Conservation (phyloP, 2,329 filamentous ascomycete species). For the Colletotrichum phormii region DNA sequence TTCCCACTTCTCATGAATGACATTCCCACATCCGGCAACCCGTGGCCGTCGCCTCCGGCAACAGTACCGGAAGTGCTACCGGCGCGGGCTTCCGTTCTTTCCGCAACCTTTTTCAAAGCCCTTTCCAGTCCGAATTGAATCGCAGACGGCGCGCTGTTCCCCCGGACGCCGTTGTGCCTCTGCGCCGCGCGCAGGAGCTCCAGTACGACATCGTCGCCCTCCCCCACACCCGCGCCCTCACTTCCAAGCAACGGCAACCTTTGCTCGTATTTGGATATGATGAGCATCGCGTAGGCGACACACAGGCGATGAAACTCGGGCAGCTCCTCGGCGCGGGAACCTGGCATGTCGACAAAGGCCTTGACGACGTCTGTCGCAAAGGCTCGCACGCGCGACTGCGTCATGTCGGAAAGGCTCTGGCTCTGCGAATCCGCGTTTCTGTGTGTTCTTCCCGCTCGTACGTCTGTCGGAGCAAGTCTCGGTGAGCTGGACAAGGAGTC, state of each 20-base stretch:
- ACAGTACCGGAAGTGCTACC: not conserved
- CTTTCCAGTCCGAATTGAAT: conserved; percentile 33
- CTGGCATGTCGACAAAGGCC: conserved; percentile 33
- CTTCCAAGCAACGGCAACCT: not conserved
- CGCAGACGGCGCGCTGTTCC: conserved; percentile 30
- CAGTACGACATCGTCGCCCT: conserved; percentile 20
- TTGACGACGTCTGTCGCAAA: conserved; percentile 32
- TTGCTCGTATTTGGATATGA: conserved; percentile 32
- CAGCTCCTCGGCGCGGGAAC: conserved; percentile 29
- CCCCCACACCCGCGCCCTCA: not conserved
- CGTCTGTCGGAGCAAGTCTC: conserved; percentile 12
- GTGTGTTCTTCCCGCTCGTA: not conserved
- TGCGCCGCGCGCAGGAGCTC: conserved; percentile 24
- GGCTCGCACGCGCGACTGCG: conserved; percentile 23
- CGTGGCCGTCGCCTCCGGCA: not conserved
- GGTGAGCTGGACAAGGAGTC: conserved; percentile 32
- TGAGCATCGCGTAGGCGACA: conserved; percentile 35
- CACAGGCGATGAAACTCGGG: conserved; percentile 33
- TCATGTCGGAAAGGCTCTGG: conserved; percentile 2
- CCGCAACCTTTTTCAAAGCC: conserved; percentile 31
- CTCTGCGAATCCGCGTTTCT: not conserved
- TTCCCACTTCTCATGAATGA: not conserved
- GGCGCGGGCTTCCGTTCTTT: conserved; percentile 8
- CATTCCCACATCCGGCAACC: not conserved
- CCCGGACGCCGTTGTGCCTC: conserved; percentile 25